Conservation (phyloP, 805 yeast species). For the Wickerhamiella azymoides region DNA sequence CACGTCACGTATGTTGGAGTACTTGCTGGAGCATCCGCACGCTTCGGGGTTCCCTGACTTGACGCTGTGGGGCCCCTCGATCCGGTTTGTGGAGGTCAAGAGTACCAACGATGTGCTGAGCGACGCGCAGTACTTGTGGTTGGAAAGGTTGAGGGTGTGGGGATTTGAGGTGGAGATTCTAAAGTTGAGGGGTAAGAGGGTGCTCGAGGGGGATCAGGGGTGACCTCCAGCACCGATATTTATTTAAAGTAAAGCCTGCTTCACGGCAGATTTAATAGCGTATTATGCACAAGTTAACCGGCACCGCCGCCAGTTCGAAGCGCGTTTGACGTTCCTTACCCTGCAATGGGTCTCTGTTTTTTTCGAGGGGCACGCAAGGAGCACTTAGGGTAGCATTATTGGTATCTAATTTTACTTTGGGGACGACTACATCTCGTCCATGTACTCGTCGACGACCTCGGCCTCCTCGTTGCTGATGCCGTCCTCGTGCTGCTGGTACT, state of each 20-base stretch:
- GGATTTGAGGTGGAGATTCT: conserved; percentile 26
- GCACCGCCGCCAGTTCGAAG: too few relatives aligned
- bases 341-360: background rate
- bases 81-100: conserved; percentile 25
- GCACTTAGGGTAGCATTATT: background rate
- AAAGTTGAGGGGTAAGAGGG: conserved; percentile 9
- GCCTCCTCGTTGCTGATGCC: conserved; percentile 67
- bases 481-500: conserved; percentile 89
- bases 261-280: too few relatives aligned
- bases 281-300: too few relatives aligned
- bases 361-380: too few relatives aligned
- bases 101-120: conserved; percentile 27
- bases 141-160: conserved; percentile 20
- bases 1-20: background rate
- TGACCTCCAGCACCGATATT: background rate
- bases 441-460: conserved; percentile 38
- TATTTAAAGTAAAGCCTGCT: too few relatives aligned
- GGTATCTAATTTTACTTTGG: background rate
- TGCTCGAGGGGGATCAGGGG: too few relatives aligned
- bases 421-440: conserved; percentile 10
- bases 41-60: conserved; percentile 26
- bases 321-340: too few relatives aligned
- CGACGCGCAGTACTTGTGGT: conserved; percentile 28
- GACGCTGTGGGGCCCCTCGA: conserved; percentile 21
- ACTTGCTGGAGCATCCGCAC: background rate